Percentiles rank a stretch among this genome's conserved stretches.
Conservation (phyloP, 495 filamentous ascomycete species). For the Patellaria atrata region DNA sequence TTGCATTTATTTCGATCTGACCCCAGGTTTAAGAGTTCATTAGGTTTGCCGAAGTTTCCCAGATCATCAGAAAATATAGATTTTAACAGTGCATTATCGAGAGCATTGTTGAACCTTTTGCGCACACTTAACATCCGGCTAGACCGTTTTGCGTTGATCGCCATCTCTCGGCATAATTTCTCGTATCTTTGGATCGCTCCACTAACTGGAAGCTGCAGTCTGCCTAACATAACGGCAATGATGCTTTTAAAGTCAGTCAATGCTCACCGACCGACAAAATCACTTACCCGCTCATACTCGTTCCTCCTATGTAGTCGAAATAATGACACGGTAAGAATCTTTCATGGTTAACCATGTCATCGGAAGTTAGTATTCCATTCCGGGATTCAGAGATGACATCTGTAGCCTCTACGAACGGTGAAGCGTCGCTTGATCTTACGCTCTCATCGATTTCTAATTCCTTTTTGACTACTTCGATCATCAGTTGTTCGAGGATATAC, state of each 20-base stretch:
- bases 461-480: neutral
- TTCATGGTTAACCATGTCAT: neutral
- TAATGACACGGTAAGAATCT: constrained; percentile 1
- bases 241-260: neutral
- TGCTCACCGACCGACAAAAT: neutral
- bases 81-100: neutral
- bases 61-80: neutral
- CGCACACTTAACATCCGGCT: neutral
- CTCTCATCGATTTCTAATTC: neutral
- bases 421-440: neutral
- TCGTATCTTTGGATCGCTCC: neutral
- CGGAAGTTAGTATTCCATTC: neutral
- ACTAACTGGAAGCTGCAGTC: neutral
- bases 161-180: neutral
- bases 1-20: neutral
- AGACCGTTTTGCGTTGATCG: neutral
- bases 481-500: neutral
- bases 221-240: neutral
- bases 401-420: neutral
- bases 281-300: constrained; percentile 2
- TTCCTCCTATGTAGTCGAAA: constrained; percentile 2
- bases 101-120: neutral
- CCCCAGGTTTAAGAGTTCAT: neutral
- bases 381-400: neutral
- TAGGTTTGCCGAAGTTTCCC: neutral